Conservation (phyloP, 768 basidiomycete species). For the Megacollybia marginata region DNA sequence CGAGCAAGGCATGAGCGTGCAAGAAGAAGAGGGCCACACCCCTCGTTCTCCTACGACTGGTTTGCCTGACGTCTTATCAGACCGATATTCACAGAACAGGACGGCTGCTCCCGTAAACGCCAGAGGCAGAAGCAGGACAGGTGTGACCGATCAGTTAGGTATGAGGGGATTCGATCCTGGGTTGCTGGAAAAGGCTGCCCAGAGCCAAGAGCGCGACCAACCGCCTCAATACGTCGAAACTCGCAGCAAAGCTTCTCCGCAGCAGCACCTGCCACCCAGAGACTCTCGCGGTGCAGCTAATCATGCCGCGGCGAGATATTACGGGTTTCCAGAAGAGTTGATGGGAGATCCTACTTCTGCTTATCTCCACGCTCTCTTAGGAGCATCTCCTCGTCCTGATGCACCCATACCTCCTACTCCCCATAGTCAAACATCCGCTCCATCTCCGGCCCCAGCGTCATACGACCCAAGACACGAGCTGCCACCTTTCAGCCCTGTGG, state of each 20-base stretch:
- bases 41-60: slow-evolving; percentile 59
- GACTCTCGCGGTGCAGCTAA: too few species aligned
- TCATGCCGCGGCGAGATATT: slow-evolving; percentile 9
- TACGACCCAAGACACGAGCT: slow-evolving; percentile 32
- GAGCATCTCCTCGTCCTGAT: slow-evolving; percentile 50
- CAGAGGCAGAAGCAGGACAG: slow-evolving; percentile 46
- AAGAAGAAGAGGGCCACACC: slow-evolving; percentile 53
- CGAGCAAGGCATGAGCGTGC: slow-evolving; percentile 30
- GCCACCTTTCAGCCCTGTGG: slow-evolving; percentile 43
- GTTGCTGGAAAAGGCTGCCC: slow-evolving; percentile 38
- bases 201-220: slow-evolving; percentile 15
- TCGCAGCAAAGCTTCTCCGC: slow-evolving; percentile 6
- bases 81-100: slow-evolving; percentile 18
- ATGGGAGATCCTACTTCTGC: slow-evolving; percentile 52
- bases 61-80: slow-evolving; percentile 33
- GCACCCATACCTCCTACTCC: slow-evolving; percentile 79
- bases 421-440: slow-evolving; percentile 66
- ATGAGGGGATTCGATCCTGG: slow-evolving; percentile 52
- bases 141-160: slow-evolving; percentile 54
- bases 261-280: too few species aligned
- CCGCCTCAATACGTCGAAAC: slow-evolving; percentile 22
- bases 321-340: slow-evolving; percentile 38
- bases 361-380: slow-evolving; percentile 54
- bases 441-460: slow-evolving; percentile 61
- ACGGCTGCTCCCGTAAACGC: too few species aligned